These are phyloP conservation scores for Lotmaria passim DNA, from an alignment of 208 protist genomes.

Conservation along the genomic window DNA sequence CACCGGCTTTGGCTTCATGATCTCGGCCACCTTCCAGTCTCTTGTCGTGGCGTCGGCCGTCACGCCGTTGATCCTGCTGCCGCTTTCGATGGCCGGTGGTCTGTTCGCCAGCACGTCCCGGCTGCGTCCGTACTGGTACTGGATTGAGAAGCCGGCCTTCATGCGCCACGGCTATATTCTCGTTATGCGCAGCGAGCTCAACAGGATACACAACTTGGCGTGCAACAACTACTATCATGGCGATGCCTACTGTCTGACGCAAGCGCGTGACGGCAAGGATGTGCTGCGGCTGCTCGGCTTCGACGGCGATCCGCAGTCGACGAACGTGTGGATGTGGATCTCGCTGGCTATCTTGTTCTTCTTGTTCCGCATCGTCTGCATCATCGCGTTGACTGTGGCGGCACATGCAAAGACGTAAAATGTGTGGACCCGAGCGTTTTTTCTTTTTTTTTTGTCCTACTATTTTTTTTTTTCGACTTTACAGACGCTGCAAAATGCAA, in stretches of 20 bases:
- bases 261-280: slow-evolving; percentile 54
- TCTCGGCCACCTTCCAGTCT: slow-evolving; percentile 47
- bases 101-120: slow-evolving; percentile 67
- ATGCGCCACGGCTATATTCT: slow-evolving; percentile 74
- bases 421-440: neutral
- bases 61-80: slow-evolving; percentile 65
- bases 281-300: slow-evolving; percentile 63
- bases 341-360: slow-evolving; percentile 58
- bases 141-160: slow-evolving; percentile 77
- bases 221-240: slow-evolving; percentile 48
- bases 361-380: slow-evolving; percentile 37
- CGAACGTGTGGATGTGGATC: slow-evolving; percentile 67
- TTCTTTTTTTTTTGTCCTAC: slow-evolving; percentile 7
- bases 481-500: no score
- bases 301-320: slow-evolving; percentile 51
- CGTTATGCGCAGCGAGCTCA: slow-evolving; percentile 69
- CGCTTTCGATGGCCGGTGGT: slow-evolving; percentile 64
- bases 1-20: slow-evolving; percentile 55
- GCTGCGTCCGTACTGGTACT: slow-evolving; percentile 83
- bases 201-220: slow-evolving; percentile 16
- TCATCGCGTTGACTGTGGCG: slow-evolving; percentile 46
- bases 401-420: neutral
- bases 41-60: slow-evolving; percentile 49
- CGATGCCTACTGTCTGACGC: slow-evolving; percentile 50
- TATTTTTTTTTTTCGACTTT: no score